Conservation (phyloP, 2,329 filamentous ascomycete genomes). For the Pseudocercospora musae region DNA sequence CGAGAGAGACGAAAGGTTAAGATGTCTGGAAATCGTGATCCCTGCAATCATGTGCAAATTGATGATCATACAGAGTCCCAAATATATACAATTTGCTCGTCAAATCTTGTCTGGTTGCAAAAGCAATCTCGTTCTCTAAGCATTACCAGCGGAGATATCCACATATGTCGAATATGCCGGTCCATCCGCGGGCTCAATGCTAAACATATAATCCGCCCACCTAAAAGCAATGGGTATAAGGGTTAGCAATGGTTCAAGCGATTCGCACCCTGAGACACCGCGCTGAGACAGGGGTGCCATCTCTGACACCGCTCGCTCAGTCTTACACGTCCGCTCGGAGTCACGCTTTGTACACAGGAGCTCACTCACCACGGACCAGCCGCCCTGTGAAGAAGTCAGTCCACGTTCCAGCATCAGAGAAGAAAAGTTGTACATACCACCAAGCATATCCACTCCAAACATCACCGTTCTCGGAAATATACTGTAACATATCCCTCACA, state of each 20-base stretch:
- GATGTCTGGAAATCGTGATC: background rate
- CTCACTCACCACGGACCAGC: slow-evolving; percentile 56
- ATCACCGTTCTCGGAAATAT: slow-evolving; percentile 49
- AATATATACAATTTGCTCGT: background rate
- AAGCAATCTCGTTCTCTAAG: background rate
- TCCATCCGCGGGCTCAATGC: slow-evolving; percentile 50
- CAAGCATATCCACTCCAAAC: slow-evolving; percentile 54
- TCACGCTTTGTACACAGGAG: no score
- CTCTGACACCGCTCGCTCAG: no score
- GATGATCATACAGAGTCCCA: no score
- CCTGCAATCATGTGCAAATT: background rate
- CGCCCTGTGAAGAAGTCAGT: slow-evolving; percentile 25
- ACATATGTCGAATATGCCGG: slow-evolving; percentile 38
- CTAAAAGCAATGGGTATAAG: no score
- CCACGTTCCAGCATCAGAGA: background rate
- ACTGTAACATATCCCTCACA: slow-evolving; percentile 49
- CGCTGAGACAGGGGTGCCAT: no score
- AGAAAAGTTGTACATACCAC: slow-evolving; percentile 38
- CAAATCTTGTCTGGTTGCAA: background rate
- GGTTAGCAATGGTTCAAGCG: no score
- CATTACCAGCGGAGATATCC: slow-evolving; percentile 10
- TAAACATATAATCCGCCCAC: slow-evolving; percentile 34
- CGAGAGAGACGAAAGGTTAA: background rate
- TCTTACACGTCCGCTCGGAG: no score
- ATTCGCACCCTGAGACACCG: no score